A percentile compares a stretch with the other conserved stretches of the same genome.
phyloP scores from a whole-genome alignment of 1,284 basidiomycete genomes.

The Leccinum insigne region DNA sequence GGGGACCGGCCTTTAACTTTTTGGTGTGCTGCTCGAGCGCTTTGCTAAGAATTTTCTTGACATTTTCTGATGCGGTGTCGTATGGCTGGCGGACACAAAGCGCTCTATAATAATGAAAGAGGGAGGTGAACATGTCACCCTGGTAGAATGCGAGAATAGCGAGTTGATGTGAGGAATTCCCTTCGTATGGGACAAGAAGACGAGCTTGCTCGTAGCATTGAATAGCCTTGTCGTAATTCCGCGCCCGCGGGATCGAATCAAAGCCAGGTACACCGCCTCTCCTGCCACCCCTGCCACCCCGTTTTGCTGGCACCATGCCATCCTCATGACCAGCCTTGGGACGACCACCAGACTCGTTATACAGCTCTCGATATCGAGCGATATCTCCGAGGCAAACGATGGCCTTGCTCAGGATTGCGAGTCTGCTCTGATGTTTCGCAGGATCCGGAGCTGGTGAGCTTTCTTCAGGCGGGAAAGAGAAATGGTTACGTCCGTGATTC shows the following conservation, averaged over 20 bases:
- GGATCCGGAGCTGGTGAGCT: constrained; percentile 41
- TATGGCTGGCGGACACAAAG: constrained; percentile 87
- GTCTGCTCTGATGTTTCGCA: constrained; percentile 58
- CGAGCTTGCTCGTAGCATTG: constrained; percentile 86
- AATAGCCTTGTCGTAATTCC: constrained; percentile 76
- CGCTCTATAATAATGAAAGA: constrained; percentile 91
- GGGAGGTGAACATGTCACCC: constrained; percentile 77
- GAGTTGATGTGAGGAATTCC: constrained; percentile 94
- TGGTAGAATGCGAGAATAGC: constrained; percentile 90
- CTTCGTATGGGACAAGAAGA: constrained; percentile 75
- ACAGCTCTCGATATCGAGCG: constrained; percentile 90
- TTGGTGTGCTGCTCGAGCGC: constrained; percentile 54
- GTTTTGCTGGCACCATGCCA: constrained; percentile 38
- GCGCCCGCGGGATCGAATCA: constrained; percentile 46
- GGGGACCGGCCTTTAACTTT: constrained; percentile 41
- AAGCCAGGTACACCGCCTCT: constrained; percentile 42
- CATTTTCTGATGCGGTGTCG: constrained; percentile 85
- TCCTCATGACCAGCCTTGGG: constrained; percentile 68
- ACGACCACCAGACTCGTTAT: constrained; percentile 70
- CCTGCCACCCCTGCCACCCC: constrained; percentile 41
- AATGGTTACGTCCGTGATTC: constrained; percentile 44
- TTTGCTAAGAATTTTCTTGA: constrained; percentile 71
- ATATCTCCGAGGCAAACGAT: constrained; percentile 94
- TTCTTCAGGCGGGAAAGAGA: constrained; percentile 57
- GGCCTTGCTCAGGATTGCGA: constrained; percentile 82